Percentiles rank a stretch among this genome's conserved stretches.
These are phyloP conservation scores for Fusarium oligoseptatum DNA, from an alignment of 2,329 filamentous ascomycete genomes.

Conservation along the genomic window DNA sequence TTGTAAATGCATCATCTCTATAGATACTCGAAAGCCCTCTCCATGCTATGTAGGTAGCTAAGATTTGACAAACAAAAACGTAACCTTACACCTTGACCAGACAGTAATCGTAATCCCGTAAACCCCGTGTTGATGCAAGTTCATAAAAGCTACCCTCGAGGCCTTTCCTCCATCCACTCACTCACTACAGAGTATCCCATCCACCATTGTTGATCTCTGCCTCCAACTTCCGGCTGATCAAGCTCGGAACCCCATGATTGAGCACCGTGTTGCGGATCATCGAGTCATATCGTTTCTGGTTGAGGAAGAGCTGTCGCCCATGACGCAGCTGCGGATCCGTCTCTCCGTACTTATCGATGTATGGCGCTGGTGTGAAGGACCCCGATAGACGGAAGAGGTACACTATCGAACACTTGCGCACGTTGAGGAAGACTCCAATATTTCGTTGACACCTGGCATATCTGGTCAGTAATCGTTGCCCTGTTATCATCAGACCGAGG, in stretches of 20 bases:
- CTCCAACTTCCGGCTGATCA: conserved; percentile 91
- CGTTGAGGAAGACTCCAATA: conserved; percentile 95
- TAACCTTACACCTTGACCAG: conserved; percentile 12
- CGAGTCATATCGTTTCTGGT: conserved; percentile 93
- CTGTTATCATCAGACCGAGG: background rate
- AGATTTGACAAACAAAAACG: conserved; percentile 12
- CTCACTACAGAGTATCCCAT: conserved; percentile 78
- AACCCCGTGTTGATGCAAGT: conserved; percentile 7
- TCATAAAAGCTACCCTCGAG: background rate
- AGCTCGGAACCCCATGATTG: conserved; percentile 86
- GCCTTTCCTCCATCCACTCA: background rate
- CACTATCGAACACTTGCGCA: conserved; percentile 93
- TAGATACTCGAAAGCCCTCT: conserved; percentile 9
- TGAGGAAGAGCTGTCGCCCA: conserved; percentile 89
- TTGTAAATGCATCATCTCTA: conserved; percentile 1
- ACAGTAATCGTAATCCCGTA: conserved; percentile 1
- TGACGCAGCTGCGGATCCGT: conserved; percentile 91
- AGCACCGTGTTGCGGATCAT: conserved; percentile 89
- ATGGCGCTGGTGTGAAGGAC: conserved; percentile 88
- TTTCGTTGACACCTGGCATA: conserved; percentile 83
- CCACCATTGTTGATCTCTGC: conserved; percentile 97
- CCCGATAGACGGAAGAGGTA: conserved; percentile 87
- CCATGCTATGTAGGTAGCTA: conserved; percentile 2
- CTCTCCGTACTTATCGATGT: conserved; percentile 96
- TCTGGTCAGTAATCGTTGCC: conserved; percentile 15